Percentiles rank a stretch among this genome's conserved stretches.
These are phyloP conservation scores for Entomortierella chlamydospora DNA, from an alignment of 192 early-diverging fungal species.

Conservation along the genomic window DNA sequence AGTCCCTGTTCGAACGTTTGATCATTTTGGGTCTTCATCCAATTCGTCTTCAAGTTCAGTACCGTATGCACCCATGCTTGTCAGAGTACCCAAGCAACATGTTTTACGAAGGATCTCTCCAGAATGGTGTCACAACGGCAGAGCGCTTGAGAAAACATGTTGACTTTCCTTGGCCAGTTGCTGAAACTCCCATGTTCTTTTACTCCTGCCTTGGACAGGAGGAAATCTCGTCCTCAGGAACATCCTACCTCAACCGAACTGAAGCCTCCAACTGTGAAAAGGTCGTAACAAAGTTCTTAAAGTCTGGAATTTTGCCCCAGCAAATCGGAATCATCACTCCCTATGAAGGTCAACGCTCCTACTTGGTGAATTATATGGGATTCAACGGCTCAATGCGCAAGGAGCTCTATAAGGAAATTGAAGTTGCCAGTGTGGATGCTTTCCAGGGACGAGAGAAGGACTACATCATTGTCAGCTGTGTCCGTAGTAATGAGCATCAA, in stretches of 20 bases:
- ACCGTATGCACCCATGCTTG: conserved; percentile 99
- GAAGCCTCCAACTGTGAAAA: conserved; percentile 98
- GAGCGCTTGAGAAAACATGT: conserved; percentile 89
- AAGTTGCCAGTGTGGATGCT: conserved; percentile 98
- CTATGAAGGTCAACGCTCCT: conserved; percentile 98
- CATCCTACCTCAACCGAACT: conserved; percentile 96
- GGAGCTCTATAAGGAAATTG: conserved; percentile 98
- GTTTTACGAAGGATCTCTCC: conserved; percentile 98
- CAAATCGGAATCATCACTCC: conserved; percentile 99
- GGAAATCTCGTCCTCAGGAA: conserved; percentile 96
- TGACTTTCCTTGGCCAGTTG: conserved; percentile 97
- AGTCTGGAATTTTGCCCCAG: conserved; percentile 82
- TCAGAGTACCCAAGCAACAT: conserved; percentile 99
- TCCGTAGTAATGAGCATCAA: conserved; percentile 97
- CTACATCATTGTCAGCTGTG: conserved; percentile 98
- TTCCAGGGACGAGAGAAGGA: conserved; percentile 99
- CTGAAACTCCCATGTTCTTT: conserved; percentile 95
- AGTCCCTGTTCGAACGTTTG: conserved; percentile 97
- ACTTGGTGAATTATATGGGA: conserved; percentile 96
- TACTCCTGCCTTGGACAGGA: conserved; percentile 93
- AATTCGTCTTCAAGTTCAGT: conserved; percentile 97
- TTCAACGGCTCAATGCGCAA: conserved; percentile 90
- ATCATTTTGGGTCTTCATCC: conserved; percentile 93
- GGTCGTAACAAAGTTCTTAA: conserved; percentile 94
- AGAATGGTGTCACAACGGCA: conserved; percentile 94